Percentiles rank a stretch among this genome's conserved stretches.
Evolutionary conservation across 2,329 filamentous ascomycete genomes (phyloP).

Genomic region (Fusarium luffae): DNA sequence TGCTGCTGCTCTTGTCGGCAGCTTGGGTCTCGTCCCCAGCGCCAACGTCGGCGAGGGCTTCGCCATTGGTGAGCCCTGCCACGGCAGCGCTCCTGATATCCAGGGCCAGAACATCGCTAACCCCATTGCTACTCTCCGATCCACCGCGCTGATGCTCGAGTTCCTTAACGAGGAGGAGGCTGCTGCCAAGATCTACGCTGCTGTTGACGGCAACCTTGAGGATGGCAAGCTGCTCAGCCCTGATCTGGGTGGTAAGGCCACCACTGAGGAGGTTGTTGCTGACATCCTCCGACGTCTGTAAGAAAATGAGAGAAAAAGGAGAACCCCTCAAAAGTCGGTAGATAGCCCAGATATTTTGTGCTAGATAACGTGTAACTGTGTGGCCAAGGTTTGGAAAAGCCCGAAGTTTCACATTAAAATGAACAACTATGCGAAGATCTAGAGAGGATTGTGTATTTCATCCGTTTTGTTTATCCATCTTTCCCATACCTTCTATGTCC

Average conservation of each 20-base stretch:
- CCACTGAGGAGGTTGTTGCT: constrained; percentile 85
- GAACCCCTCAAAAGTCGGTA: constrained; percentile 11
- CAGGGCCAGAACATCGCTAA: constrained; percentile 93
- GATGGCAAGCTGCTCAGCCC: constrained; percentile 86
- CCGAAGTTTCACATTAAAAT: constrained; percentile 6
- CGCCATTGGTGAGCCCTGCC: constrained; percentile 97
- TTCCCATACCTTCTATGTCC: constrained; percentile 14
- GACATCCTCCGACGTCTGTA: constrained; percentile 89
- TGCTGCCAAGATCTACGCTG: constrained; percentile 88
- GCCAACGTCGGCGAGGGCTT: constrained; percentile 96
- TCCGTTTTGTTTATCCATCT: constrained; percentile 27
- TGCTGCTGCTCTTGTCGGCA: constrained; percentile 92
- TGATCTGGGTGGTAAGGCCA: constrained; percentile 88
- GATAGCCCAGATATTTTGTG: constrained; percentile 8
- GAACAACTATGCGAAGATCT: constrained; percentile 20
- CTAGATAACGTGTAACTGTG: background rate
- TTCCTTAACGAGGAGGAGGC: constrained; percentile 90
- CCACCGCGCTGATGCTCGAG: constrained; percentile 94
- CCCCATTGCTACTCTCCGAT: constrained; percentile 93
- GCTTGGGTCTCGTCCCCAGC: constrained; percentile 89
- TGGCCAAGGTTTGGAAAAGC: constrained; percentile 2
- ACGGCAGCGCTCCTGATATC: constrained; percentile 95
- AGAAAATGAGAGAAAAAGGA: constrained; percentile 47
- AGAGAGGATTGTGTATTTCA: constrained; percentile 43
- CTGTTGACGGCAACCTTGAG: constrained; percentile 89